These are phyloP conservation scores for Aegilops bicornis DNA, from an alignment of 176 grass and related monocot species.

Conservation along the genomic window DNA sequence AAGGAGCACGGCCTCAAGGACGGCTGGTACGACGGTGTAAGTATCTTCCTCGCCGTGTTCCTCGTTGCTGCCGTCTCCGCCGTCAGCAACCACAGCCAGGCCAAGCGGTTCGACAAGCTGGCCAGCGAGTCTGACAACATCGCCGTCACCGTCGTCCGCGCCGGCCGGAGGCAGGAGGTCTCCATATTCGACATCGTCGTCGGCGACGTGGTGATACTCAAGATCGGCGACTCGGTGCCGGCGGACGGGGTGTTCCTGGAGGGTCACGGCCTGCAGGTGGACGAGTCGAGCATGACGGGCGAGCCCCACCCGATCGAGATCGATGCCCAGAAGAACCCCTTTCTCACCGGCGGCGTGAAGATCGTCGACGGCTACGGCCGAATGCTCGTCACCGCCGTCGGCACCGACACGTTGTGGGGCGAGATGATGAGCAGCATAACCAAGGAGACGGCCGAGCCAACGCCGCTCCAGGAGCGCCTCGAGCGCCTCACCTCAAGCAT, in stretches of 20 bases:
- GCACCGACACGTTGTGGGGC: constrained; percentile 68
- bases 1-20: constrained; percentile 64
- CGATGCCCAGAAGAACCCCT: constrained; percentile 43
- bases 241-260: constrained; percentile 60
- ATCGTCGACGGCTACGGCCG: constrained; percentile 62
- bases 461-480: constrained; percentile 81
- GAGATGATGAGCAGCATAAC: constrained; percentile 86
- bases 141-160: constrained; percentile 42
- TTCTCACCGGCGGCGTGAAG: constrained; percentile 72
- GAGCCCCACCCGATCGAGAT: constrained; percentile 61
- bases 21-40: constrained; percentile 79
- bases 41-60: constrained; percentile 79
- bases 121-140: constrained; percentile 45
- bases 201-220: constrained; percentile 59
- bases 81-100: constrained; percentile 64
- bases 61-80: constrained; percentile 56
- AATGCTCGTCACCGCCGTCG: constrained; percentile 82
- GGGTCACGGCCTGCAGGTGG: constrained; percentile 60
- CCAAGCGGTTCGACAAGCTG: constrained; percentile 49
- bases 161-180: constrained; percentile 31
- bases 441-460: constrained; percentile 49
- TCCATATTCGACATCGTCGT: constrained; percentile 66
- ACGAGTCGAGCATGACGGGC: constrained; percentile 94
- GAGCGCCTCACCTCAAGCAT: constrained; percentile 65
- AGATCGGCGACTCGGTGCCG: constrained; percentile 65